Evolutionary conservation across 495 filamentous ascomycete species (phyloP), one percentile per base, ranked within the genome.

Genomic region (Copromyces sp.): DNA sequence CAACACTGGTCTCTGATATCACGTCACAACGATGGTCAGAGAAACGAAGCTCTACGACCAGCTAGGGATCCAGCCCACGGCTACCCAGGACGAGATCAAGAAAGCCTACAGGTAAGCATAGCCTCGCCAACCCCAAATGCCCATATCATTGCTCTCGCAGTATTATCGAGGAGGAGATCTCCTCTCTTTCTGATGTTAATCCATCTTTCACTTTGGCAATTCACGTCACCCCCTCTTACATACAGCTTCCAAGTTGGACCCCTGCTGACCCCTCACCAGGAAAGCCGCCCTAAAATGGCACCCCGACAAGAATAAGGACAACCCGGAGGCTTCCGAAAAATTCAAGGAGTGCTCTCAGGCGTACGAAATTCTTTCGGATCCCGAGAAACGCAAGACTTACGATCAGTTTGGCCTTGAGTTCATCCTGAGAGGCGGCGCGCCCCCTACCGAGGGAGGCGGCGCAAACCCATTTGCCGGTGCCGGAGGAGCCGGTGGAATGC

Each of bases 271-370:
- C 72, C 68, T 70, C 39, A 72, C 71, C 74, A 94, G 93, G 74
- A 96, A 95, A 86, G 87, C 88, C 44, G 96, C 95, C 61, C 83
- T 99, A 79, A 98, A 97, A 84, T 90, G 89, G 79, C 95, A 99
- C 78, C 95, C 95, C 0, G 95, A 99, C 82, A 98, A 98, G 86
- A 98, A 98, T 84, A 95, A 94, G 80, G 91, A 96, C 81, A 93
- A 95, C 76, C 90, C 94, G 20, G 79, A 87, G 20, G 91, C 94
- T 32, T 84, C 89, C 70, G 95, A 98, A 75, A 96, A 93, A 77
- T 99, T 99, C 83, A 95, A 95, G 85, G 95, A 98, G 76, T 90
- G 93, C 69, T 97, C 93, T 2, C 95, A 98, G 83, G 95, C 95
- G 65, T 99, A 97, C 84, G 95, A 99, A 84, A 95, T 99, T 78